Evolutionary conservation across 371 early-diverging fungal species (phyloP).

Genomic region (Neoconidiobolus thromboides): DNA sequence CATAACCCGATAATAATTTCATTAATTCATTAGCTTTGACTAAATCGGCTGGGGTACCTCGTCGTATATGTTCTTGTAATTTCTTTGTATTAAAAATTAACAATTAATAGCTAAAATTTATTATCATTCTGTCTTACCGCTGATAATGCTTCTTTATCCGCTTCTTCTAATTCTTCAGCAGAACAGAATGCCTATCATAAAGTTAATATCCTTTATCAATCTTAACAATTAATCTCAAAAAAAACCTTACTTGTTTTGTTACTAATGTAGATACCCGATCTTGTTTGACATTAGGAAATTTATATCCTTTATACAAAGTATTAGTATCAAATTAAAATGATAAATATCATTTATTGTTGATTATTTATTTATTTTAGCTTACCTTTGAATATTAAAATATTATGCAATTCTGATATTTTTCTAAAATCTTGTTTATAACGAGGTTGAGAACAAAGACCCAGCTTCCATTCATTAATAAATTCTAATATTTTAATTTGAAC

Average conservation of each 20-base stretch:
- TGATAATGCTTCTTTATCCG: constrained; percentile 69
- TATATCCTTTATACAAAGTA: constrained; percentile 29
- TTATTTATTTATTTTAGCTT: no score
- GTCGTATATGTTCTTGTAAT: constrained; percentile 86
- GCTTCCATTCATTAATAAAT: constrained; percentile 81
- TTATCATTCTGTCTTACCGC: constrained; percentile 14
- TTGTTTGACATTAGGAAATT: constrained; percentile 60
- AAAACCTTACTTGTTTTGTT: constrained; percentile 15
- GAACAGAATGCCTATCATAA: constrained; percentile 35
- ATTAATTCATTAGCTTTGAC: constrained; percentile 87
- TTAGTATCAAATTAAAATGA: no score
- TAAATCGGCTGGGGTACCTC: constrained; percentile 81
- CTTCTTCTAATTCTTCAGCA: constrained; percentile 80
- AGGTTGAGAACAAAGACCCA: constrained; percentile 56
- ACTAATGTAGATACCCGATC: constrained; percentile 41
- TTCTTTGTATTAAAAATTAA: constrained; percentile 17
- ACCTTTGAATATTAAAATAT: constrained; percentile 52
- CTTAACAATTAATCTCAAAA: no score
- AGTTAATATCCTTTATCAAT: no score
- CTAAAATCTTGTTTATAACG: constrained; percentile 74
- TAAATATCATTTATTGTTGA: no score
- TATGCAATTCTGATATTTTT: constrained; percentile 82
- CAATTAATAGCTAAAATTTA: no score
- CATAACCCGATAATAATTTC: constrained; percentile 91
- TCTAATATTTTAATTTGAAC: constrained; percentile 72